Conservation (phyloP, 257 asterid species). For the Gentiana dahurica region DNA sequence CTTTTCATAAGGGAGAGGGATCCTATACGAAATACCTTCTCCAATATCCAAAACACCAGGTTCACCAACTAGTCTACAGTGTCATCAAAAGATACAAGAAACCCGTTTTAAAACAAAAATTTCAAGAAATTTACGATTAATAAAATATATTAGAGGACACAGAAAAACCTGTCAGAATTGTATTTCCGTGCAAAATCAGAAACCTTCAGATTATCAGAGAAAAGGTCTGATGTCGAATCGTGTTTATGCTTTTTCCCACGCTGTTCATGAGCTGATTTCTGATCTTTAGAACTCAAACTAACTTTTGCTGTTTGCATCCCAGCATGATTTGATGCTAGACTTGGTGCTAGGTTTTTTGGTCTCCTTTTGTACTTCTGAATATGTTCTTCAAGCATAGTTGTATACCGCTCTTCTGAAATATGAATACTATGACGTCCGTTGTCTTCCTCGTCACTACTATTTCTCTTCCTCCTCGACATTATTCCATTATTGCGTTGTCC, state of each 20-base stretch:
- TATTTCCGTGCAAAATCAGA: constrained; percentile 49
- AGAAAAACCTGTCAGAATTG: constrained; percentile 63
- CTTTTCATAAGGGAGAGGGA: constrained; percentile 87
- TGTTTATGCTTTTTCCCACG: constrained; percentile 53
- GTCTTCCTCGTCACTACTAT: constrained; percentile 78
- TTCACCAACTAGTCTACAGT: constrained; percentile 66
- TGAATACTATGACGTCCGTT: constrained; percentile 44
- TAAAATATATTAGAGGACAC: too few species aligned
- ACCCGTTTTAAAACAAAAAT: neutral
- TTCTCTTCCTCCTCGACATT: constrained; percentile 64
- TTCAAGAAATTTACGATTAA: neutral
- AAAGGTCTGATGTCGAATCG: constrained; percentile 58
- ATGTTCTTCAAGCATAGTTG: constrained; percentile 97
- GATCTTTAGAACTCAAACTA: constrained; percentile 47
- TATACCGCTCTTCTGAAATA: constrained; percentile 77
- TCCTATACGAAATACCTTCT: constrained; percentile 81
- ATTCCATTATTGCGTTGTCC: constrained; percentile 49
- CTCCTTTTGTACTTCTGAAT: constrained; percentile 79
- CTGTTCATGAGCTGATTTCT: constrained; percentile 40
- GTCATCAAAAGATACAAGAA: neutral
- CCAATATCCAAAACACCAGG: constrained; percentile 89
- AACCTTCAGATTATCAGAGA: constrained; percentile 33
- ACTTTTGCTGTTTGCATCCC: constrained; percentile 33
- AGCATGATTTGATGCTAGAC: constrained; percentile 34
- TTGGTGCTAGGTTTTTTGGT: constrained; percentile 47